Base-by-base conservation (phyloP, 192 early-diverging fungal species). In the Backusella westeae region DNA sequence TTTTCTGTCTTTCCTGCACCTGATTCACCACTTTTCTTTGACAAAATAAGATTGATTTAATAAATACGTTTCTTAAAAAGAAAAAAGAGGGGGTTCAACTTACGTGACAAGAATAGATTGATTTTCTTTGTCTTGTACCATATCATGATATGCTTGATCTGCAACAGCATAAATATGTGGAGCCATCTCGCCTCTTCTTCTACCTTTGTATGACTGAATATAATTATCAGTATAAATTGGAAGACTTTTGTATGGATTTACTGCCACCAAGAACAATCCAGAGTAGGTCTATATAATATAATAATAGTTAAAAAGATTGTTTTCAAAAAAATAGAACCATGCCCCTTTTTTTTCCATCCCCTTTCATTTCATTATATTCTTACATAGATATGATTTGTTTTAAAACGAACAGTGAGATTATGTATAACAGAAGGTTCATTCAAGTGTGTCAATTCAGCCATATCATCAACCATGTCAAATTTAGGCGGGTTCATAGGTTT, bases 1-100 rank as follows among this genome's bases (percentile, higher is more conserved):
- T 99, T 99, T 87, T 99, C 98, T 17, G 98, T 99, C 85, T 99
- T 99, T 69, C 98, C 98, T 6, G 97, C 97, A 63, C 98, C 98
- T 34, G 97, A 98, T 87, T 99, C 98, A 72, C 98, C 98, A 46
- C 93, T 95, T 71, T 72, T 65, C 4, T 34, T 32, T 53, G 8
- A 36, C 6, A 34, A 74, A 36, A 63, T 9, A 10, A 49, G 21
- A 44, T 44, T 12, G 17, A 44, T 44, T 15, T 23, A 44, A 56
- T n/a, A 56, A 23, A 26, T 56, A 56, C 8, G 23, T 56, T 29
- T 63, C 8, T 21, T 10, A 21, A 26, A 21, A 56, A n/a, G 32
- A 29, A 75, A 3, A 49, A 19, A 75, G 0, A 49, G 7, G 41
- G 49, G 6, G 3, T 26, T n/a, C 1, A 44, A n/a, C 83, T 80